These are phyloP conservation scores for Nyssa sinensis DNA, from an alignment of 148 eudicot genomes.

Conservation along the genomic window DNA sequence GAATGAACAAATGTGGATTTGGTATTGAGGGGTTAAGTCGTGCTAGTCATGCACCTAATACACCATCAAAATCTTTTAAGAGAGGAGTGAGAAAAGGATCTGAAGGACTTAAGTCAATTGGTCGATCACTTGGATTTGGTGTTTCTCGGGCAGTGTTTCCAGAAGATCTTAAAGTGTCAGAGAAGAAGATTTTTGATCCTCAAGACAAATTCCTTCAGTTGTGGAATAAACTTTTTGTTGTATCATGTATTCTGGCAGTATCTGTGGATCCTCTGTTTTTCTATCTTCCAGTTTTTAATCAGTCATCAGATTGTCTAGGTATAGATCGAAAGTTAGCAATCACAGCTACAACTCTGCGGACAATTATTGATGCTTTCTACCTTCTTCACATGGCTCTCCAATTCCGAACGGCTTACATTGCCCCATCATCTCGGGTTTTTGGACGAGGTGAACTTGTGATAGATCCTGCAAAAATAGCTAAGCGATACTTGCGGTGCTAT, in stretches of 20 bases:
- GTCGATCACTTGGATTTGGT: slow-evolving; percentile 77
- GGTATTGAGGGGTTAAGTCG: slow-evolving; percentile 53
- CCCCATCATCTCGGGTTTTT: slow-evolving; percentile 96
- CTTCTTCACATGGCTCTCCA: slow-evolving; percentile 85
- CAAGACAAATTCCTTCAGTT: slow-evolving; percentile 84
- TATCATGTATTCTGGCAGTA: slow-evolving; percentile 85
- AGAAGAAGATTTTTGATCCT: slow-evolving; percentile 85
- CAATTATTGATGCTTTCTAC: slow-evolving; percentile 82
- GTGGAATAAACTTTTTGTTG: slow-evolving; percentile 81
- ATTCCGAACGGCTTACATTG: slow-evolving; percentile 94
- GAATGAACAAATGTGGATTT: slow-evolving; percentile 52
- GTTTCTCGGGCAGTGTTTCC: slow-evolving; percentile 90
- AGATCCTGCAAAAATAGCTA: slow-evolving; percentile 79
- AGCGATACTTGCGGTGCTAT: slow-evolving; percentile 66
- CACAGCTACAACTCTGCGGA: slow-evolving; percentile 71
- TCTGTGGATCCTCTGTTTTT: slow-evolving; percentile 92
- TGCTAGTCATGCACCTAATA: slow-evolving; percentile 26
- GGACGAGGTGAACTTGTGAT: slow-evolving; percentile 99
- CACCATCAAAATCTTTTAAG: slow-evolving; percentile 56
- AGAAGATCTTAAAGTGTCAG: slow-evolving; percentile 90
- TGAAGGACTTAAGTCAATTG: slow-evolving; percentile 75
- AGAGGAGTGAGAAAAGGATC: slow-evolving; percentile 67
- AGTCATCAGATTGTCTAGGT: slow-evolving; percentile 51
- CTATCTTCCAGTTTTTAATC: slow-evolving; percentile 74
- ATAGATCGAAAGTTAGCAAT: slow-evolving; percentile 67